phyloP scores from a whole-genome alignment of 2,329 filamentous ascomycete species.

The Cercospora beticola region DNA sequence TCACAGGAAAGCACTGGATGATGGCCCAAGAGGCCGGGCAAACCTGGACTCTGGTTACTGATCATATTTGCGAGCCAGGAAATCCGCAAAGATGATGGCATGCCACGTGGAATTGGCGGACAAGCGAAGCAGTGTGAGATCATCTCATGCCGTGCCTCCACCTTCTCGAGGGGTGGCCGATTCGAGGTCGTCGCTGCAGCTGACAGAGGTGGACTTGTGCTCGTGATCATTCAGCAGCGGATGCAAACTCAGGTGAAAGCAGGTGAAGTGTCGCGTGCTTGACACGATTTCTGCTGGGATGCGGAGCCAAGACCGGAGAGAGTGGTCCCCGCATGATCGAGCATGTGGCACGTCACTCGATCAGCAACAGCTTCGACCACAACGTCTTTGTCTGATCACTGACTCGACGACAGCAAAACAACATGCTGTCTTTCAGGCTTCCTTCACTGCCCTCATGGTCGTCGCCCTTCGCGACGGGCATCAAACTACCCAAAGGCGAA shows the following conservation, averaged over 20 bases:
- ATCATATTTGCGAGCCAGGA: neutral
- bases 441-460: conserved; percentile 33
- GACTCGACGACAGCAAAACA: neutral
- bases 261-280: neutral
- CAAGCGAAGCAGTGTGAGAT: too few relatives aligned
- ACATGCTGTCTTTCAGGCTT: conserved; percentile 24
- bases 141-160: neutral
- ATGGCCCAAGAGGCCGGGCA: neutral
- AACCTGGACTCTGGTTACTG: neutral
- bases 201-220: neutral
- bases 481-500: conserved; percentile 64
- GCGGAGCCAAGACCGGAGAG: neutral
- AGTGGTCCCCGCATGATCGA: neutral
- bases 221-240: neutral
- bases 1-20: neutral
- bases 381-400: neutral
- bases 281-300: neutral
- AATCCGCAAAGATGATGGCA: neutral
- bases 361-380: neutral
- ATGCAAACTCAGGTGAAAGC: neutral
- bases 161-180: neutral
- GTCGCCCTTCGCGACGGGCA: conserved; percentile 29
- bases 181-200: neutral
- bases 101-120: neutral
- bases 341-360: conserved; percentile 1